Evolutionary conservation across 306 rosid species (phyloP).

Genomic region (Lithocarpus polystachyus): DNA sequence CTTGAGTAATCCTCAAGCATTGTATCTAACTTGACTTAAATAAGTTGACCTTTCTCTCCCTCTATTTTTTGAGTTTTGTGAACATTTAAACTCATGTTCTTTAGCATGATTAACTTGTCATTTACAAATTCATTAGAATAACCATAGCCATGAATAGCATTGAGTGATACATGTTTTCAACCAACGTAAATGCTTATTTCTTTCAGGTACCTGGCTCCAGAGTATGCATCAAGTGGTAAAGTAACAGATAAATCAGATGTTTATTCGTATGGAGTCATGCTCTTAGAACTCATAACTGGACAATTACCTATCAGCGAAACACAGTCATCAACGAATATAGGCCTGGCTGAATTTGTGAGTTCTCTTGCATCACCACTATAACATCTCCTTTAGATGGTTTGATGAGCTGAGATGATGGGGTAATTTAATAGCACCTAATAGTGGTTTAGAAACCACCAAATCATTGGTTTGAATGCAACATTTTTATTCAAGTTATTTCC

Average conservation of each 20-base stretch:
- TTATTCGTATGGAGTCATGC: constrained; percentile 92
- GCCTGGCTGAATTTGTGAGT: constrained; percentile 96
- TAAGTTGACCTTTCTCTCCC: not conserved
- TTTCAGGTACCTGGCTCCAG: constrained; percentile 92
- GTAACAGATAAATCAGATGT: constrained; percentile 94
- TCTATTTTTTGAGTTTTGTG: not conserved
- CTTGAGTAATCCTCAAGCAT: no score
- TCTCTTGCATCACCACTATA: not conserved
- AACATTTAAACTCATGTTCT: not conserved
- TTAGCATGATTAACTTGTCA: not conserved
- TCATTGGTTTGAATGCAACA: not conserved
- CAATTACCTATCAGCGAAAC: constrained; percentile 67
- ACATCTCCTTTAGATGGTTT: not conserved
- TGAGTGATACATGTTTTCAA: constrained; percentile 4
- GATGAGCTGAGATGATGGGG: no score
- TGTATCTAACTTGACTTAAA: not conserved
- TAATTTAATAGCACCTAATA: not conserved
- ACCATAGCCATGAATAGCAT: not conserved
- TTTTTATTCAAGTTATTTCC: no score
- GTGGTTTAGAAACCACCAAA: not conserved
- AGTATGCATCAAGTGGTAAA: constrained; percentile 93
- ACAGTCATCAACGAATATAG: constrained; percentile 63
- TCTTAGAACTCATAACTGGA: constrained; percentile 84
- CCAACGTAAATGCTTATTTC: constrained; percentile 16
- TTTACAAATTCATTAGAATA: not conserved